Base-by-base conservation (phyloP, 2,329 filamentous ascomycete genomes). In the Nemania abortiva region DNA sequence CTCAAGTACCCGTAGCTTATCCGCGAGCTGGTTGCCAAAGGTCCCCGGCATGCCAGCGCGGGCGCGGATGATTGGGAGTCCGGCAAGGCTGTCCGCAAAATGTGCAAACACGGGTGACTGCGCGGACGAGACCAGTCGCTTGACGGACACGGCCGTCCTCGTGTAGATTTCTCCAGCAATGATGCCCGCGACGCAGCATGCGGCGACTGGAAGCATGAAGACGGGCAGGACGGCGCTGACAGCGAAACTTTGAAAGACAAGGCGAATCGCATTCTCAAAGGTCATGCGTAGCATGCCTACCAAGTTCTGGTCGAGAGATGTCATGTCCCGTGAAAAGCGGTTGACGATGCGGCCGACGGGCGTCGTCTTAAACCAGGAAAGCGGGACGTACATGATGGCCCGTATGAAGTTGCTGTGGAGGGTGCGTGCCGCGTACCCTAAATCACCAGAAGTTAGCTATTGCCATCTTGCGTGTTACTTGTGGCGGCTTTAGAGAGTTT, bases 61-160 rank as follows among this genome's bases (percentile, higher is more conserved):
- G 1, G 85, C 86, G 2, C 87, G 85, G 66, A 89, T 87, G 15
- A 87, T 79, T 6, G 84, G 76, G 34, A 87, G 77, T 0, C 86
- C 86, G 3, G 84, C 81, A 0, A 87, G 77, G 0, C 84, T 86
- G 62, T 87, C 86, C 1, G 84, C 82, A 68, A 88, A 88, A 65
- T 88, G 86, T 1, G 86, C 85, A 72, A 88, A 88, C 1, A 89
- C 81, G 13, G 87, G 87, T 0, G 86, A 87, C 57, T 82, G 82
- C 4, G 80, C 80, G 1, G 81, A 78, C 0, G 81, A 80, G 4
- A 79, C 74, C 0, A 84, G 76, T 4, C 82, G 77, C 72, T 84
- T 84, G 63, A 84, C 75, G 2, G 79, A 79, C 2, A 83, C 78
- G 10, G 82, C 81, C 1, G 82, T 81, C n/a, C 82, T 78, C 0